Conservation (phyloP, 2,329 filamentous ascomycete genomes). For the Teratosphaeria destructans region DNA sequence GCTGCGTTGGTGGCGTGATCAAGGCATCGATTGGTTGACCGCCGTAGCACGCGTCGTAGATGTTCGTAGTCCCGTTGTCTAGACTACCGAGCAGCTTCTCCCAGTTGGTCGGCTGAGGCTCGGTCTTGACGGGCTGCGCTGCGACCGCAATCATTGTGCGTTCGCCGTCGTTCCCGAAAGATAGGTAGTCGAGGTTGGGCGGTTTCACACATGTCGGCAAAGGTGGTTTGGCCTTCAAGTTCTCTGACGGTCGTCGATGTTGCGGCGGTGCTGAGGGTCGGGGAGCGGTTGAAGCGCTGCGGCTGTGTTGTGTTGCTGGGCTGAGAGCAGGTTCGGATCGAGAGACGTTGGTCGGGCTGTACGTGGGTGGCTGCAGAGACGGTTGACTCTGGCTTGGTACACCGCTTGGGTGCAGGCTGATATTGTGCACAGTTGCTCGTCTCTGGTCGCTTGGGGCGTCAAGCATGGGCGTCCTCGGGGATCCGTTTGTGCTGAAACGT, state of each 20-base stretch:
- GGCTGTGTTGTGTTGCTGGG: conserved; percentile 26
- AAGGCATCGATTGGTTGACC: conserved; percentile 43
- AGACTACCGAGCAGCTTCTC: conserved; percentile 70
- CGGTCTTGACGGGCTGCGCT: conserved; percentile 23
- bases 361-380: conserved; percentile 33
- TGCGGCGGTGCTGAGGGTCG: conserved; percentile 13
- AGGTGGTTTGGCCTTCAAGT: conserved; percentile 5
- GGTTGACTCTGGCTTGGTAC: conserved; percentile 37
- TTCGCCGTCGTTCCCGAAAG: conserved; percentile 32
- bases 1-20: conserved; percentile 32
- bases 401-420: conserved; percentile 39
- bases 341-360: conserved; percentile 32
- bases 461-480: conserved; percentile 12
- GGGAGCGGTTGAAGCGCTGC: conserved; percentile 16
- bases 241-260: background rate
- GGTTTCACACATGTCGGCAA: conserved; percentile 5
- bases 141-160: conserved; percentile 8
- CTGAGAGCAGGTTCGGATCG: conserved; percentile 40
- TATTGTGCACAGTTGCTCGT: conserved; percentile 32
- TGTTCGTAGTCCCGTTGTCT: conserved; percentile 68
- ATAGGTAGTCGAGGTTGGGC: conserved; percentile 39
- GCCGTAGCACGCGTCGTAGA: conserved; percentile 76
- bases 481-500: conserved; percentile 29
- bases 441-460: conserved; percentile 25
- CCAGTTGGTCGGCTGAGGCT: conserved; percentile 59